phyloP scores from a whole-genome alignment of 345 rosid genomes.

The Ceriops tagal region DNA sequence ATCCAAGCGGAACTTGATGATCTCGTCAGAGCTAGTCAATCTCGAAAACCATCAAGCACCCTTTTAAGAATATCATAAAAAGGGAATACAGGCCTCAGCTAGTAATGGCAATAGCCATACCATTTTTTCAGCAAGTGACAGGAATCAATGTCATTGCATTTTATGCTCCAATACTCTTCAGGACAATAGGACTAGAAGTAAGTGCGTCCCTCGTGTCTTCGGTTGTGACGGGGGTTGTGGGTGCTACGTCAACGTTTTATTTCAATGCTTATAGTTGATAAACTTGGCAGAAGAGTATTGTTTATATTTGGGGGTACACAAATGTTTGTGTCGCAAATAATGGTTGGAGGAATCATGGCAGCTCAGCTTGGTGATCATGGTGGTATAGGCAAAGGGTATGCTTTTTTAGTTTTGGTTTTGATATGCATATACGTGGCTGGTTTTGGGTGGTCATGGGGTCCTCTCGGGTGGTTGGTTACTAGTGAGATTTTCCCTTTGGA shows the following conservation, averaged over 20 bases:
- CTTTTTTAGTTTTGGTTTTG: conserved; percentile 32
- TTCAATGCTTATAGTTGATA: conserved; percentile 34
- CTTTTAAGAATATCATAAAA: conserved; percentile 26
- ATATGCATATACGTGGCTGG: conserved; percentile 55
- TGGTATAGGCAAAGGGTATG: conserved; percentile 26
- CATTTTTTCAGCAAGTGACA: conserved; percentile 34
- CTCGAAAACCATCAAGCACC: conserved; percentile 25
- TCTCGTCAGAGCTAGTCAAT: conserved; percentile 34
- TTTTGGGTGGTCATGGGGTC: conserved; percentile 72
- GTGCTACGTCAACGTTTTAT: conserved; percentile 23
- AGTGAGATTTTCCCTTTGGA: conserved; percentile 60
- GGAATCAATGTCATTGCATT: conserved; percentile 38
- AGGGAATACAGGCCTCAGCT: conserved; percentile 41
- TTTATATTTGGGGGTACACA: conserved; percentile 22
- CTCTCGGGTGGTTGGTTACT: conserved; percentile 65
- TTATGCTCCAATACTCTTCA: conserved; percentile 30
- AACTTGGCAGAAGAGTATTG: conserved; percentile 19
- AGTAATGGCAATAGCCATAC: conserved; percentile 34
- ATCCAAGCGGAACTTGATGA: conserved; percentile 38
- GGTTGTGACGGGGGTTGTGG: conserved; percentile 14
- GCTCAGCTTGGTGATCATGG: conserved; percentile 32
- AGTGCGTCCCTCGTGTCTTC: conserved; percentile 28
- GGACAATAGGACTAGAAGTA: conserved; percentile 27
- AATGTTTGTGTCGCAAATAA: conserved; percentile 27
- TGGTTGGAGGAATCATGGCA: conserved; percentile 28